These are phyloP conservation scores for Camellia granthamiana DNA, from an alignment of 148 eudicot genomes.

Conservation along the genomic window DNA sequence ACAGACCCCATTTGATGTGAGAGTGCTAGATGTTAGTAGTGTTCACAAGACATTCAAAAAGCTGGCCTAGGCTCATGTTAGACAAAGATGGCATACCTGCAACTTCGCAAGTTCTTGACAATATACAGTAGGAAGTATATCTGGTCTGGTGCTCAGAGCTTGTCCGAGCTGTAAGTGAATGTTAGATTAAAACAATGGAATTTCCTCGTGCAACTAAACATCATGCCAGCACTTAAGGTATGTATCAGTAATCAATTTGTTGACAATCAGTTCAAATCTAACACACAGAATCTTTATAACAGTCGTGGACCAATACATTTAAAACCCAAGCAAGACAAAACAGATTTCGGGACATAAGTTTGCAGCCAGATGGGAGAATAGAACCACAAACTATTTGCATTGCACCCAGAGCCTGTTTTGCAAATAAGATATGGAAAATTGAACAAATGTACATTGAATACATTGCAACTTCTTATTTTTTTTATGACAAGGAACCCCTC, in stretches of 20 bases:
- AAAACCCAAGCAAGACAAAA: not conserved
- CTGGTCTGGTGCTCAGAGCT: slow-evolving; percentile 97
- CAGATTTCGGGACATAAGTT: not conserved
- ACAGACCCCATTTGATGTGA: not conserved
- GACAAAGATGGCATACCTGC: slow-evolving; percentile 53
- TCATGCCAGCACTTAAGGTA: not conserved
- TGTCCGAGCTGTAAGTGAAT: slow-evolving; percentile 77
- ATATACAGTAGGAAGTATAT: slow-evolving; percentile 77
- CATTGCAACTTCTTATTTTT: too few species aligned
- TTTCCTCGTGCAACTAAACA: not conserved
- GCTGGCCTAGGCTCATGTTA: not conserved
- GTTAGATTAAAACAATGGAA: not conserved
- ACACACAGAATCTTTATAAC: not conserved
- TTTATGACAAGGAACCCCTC: too few species aligned
- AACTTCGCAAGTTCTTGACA: slow-evolving; percentile 92
- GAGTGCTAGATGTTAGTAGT: not conserved
- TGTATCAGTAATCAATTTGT: not conserved
- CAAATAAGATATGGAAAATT: too few species aligned
- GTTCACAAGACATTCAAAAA: not conserved
- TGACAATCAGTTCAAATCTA: not conserved
- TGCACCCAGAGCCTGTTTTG: too few species aligned
- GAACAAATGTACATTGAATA: too few species aligned
- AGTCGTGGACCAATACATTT: not conserved
- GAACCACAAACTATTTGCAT: not conserved
- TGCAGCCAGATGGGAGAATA: not conserved